Conservation (phyloP, 192 early-diverging fungal species). For the Geranomyces variabilis region DNA sequence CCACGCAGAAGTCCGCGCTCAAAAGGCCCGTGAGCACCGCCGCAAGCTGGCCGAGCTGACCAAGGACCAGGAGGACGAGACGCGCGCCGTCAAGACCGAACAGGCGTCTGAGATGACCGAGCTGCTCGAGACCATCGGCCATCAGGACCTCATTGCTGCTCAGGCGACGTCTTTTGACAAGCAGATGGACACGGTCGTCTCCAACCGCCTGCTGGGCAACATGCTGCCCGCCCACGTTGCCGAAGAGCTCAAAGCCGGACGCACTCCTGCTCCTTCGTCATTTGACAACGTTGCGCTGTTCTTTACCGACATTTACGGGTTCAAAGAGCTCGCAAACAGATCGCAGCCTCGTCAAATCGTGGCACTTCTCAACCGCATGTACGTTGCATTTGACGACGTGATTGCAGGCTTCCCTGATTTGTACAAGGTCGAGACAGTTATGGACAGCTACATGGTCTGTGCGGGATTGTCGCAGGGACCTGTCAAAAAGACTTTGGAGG, state of each 20-base stretch:
- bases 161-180: constrained; percentile 32
- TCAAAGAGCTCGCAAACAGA: constrained; percentile 40
- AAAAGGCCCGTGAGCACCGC: constrained; percentile 38
- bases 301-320: constrained; percentile 47
- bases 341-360: constrained; percentile 42
- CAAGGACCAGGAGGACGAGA: constrained; percentile 36
- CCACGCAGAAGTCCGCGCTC: constrained; percentile 23
- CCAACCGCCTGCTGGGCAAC: constrained; percentile 39
- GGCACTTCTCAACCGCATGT: constrained; percentile 44
- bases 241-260: constrained; percentile 37
- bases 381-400: constrained; percentile 43
- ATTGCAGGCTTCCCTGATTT: constrained; percentile 39
- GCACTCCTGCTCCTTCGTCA: constrained; percentile 29
- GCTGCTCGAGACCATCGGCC: constrained; percentile 26
- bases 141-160: constrained; percentile 27
- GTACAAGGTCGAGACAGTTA: constrained; percentile 55
- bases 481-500: constrained; percentile 21
- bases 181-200: constrained; percentile 37
- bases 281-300: constrained; percentile 43
- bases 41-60: constrained; percentile 30
- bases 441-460: constrained; percentile 46
- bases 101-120: constrained; percentile 45
- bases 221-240: constrained; percentile 42
- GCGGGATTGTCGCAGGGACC: constrained; percentile 29
- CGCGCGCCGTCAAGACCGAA: constrained; percentile 30